Evolutionary conservation across 2,329 filamentous ascomycete species (phyloP).

Genomic region (Ophiostoma novo-ulmi): DNA sequence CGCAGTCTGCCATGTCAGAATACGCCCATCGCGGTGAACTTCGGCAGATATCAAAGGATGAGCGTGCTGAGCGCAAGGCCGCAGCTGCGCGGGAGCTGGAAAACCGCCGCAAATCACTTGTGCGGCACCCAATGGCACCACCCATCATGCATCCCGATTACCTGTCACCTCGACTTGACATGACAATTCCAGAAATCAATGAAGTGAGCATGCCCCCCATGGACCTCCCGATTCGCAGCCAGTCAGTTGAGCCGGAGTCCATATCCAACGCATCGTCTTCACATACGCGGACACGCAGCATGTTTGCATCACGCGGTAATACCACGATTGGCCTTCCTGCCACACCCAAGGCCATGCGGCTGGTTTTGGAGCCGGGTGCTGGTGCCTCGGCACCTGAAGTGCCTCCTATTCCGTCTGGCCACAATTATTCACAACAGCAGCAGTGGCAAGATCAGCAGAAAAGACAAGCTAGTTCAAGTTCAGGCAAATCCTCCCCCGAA

Average conservation of each 20-base stretch:
- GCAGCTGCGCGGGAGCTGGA: slow-evolving; percentile 79
- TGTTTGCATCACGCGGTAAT: slow-evolving; percentile 43
- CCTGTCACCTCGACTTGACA: slow-evolving; percentile 37
- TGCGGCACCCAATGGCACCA: slow-evolving; percentile 72
- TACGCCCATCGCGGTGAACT: slow-evolving; percentile 49
- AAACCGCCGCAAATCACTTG: slow-evolving; percentile 77
- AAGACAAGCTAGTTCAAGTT: not conserved
- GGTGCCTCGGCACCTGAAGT: slow-evolving; percentile 41
- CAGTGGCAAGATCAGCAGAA: not conserved
- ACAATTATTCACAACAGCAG: slow-evolving; percentile 30
- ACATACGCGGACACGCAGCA: slow-evolving; percentile 38
- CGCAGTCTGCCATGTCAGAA: slow-evolving; percentile 37
- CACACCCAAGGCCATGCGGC: slow-evolving; percentile 84
- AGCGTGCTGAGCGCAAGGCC: slow-evolving; percentile 64
- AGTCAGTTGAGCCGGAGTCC: slow-evolving; percentile 58
- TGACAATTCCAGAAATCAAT: slow-evolving; percentile 24
- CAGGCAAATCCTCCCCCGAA: slow-evolving; percentile 39
- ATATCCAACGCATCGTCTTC: slow-evolving; percentile 10
- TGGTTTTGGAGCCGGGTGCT: slow-evolving; percentile 61
- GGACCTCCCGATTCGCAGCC: slow-evolving; percentile 53
- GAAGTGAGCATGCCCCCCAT: slow-evolving; percentile 42
- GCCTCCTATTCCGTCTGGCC: slow-evolving; percentile 48
- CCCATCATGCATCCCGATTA: slow-evolving; percentile 69
- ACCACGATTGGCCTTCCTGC: slow-evolving; percentile 74
- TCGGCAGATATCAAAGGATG: slow-evolving; percentile 49